Conservation (phyloP, 2,329 filamentous ascomycete genomes). For the Rhinocladiella mackenziei region DNA sequence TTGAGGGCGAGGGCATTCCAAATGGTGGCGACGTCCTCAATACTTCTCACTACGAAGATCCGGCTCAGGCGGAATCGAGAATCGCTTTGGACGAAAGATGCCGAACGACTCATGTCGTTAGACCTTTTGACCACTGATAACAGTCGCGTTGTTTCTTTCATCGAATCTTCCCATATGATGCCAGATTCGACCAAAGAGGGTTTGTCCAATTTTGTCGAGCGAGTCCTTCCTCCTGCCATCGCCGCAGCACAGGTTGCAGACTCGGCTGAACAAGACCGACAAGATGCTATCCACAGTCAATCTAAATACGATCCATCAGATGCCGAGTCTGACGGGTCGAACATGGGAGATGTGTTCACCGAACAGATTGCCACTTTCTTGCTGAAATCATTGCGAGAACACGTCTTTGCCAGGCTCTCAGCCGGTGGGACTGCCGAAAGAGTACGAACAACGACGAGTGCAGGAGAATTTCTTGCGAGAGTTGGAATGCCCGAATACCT, state of each 20-base stretch:
- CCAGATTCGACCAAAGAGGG: constrained; percentile 43
- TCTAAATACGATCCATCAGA: constrained; percentile 35
- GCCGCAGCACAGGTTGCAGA: constrained; percentile 34
- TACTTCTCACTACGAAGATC: constrained; percentile 63
- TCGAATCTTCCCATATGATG: constrained; percentile 49
- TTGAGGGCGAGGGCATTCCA: constrained; percentile 54
- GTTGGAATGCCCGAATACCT: constrained; percentile 62
- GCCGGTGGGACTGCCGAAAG: constrained; percentile 59
- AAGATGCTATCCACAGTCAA: constrained; percentile 21
- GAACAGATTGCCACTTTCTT: constrained; percentile 61
- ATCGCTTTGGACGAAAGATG: constrained; percentile 60
- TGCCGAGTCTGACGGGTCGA: constrained; percentile 40
- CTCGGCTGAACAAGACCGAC: constrained; percentile 35
- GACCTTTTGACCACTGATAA: constrained; percentile 35
- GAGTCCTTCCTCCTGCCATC: constrained; percentile 55
- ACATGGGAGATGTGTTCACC: constrained; percentile 44
- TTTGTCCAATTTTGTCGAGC: constrained; percentile 44
- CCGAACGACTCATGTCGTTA: constrained; percentile 55
- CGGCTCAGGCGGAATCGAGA: constrained; percentile 61
- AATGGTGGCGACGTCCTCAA: constrained; percentile 58
- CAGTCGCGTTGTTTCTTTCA: constrained; percentile 43
- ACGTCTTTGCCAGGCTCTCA: constrained; percentile 52
- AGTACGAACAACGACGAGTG: constrained; percentile 54
- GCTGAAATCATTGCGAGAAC: constrained; percentile 55
- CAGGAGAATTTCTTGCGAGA: constrained; percentile 56